Evolutionary conservation across 176 grass and related monocot genomes (phyloP).

Genomic region (Oryza coarctata): DNA sequence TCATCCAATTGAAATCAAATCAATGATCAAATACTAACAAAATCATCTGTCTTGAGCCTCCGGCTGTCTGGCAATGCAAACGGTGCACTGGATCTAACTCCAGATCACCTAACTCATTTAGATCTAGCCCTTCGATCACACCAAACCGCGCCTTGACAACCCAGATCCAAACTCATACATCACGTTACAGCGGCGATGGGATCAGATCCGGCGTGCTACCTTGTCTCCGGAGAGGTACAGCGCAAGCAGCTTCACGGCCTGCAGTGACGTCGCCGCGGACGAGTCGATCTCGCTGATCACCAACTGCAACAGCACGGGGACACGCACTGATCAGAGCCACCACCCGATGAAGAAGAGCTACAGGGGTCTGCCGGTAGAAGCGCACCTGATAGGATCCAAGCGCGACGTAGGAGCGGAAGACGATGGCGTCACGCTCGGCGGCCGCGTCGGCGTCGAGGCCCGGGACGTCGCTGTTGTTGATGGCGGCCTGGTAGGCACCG

Average conservation of each 20-base stretch:
- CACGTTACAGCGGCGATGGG: neutral
- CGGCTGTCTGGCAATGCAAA: neutral
- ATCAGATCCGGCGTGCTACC: slow-evolving; percentile 54
- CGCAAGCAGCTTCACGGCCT: slow-evolving; percentile 91
- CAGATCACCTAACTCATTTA: slow-evolving; percentile 1
- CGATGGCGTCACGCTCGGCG: slow-evolving; percentile 81
- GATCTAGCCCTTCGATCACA: slow-evolving; percentile 25
- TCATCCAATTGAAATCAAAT: neutral
- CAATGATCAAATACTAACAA: neutral
- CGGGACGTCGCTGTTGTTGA: slow-evolving; percentile 91
- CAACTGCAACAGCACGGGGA: slow-evolving; percentile 48
- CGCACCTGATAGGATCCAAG: slow-evolving; percentile 89
- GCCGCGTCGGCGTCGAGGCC: slow-evolving; percentile 62
- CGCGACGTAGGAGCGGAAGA: slow-evolving; percentile 93
- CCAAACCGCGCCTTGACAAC: neutral
- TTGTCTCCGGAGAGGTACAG: slow-evolving; percentile 75
- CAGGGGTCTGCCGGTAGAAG: too few species aligned
- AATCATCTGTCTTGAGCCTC: neutral
- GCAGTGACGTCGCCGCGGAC: slow-evolving; percentile 80
- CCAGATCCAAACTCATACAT: slow-evolving; percentile 30
- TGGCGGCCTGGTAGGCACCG: slow-evolving; percentile 94
- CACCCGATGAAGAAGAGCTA: neutral
- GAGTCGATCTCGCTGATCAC: slow-evolving; percentile 94
- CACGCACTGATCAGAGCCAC: neutral
- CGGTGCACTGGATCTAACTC: neutral